These are phyloP conservation scores for Ceraceosorus bombacis DNA, from an alignment of 1,284 basidiomycete genomes.

Conservation along the genomic window DNA sequence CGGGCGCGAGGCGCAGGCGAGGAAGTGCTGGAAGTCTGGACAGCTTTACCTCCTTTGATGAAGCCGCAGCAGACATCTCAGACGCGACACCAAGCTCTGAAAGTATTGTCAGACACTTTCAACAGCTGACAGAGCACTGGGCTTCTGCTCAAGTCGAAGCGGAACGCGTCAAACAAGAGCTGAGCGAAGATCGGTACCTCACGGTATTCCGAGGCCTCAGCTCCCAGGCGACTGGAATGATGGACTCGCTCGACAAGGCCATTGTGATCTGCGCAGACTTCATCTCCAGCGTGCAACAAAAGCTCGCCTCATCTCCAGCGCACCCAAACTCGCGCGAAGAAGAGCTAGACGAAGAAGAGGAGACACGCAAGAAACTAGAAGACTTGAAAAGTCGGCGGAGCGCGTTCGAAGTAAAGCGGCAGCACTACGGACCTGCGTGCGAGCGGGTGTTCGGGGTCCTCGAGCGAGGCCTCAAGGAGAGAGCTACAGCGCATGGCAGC, in stretches of 20 bases:
- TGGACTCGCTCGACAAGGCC: constrained; percentile 85
- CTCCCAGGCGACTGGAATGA: constrained; percentile 90
- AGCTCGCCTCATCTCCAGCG: constrained; percentile 17
- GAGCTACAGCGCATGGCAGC: constrained; percentile 89
- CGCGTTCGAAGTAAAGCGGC: constrained; percentile 31
- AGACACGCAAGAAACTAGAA: constrained; percentile 4
- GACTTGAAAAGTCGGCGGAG: constrained; percentile 24
- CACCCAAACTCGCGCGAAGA: not conserved
- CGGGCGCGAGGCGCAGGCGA: no score
- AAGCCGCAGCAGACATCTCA: not conserved
- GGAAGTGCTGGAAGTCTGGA: not conserved
- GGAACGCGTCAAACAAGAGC: constrained; percentile 72
- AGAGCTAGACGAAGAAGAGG: constrained; percentile 13
- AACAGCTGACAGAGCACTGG: constrained; percentile 59
- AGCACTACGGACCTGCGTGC: constrained; percentile 86
- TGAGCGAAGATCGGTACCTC: constrained; percentile 92
- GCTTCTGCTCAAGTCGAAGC: constrained; percentile 69
- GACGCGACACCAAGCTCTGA: not conserved
- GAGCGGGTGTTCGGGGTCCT: constrained; percentile 86
- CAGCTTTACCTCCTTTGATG: not conserved
- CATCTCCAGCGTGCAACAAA: constrained; percentile 21
- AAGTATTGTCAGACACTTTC: constrained; percentile 17
- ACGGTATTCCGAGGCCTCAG: constrained; percentile 86
- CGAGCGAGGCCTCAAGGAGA: constrained; percentile 79
- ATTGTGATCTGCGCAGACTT: constrained; percentile 70